These are phyloP conservation scores for Hibiscus tridactylites DNA, from an alignment of 345 rosid species.

Conservation along the genomic window DNA sequence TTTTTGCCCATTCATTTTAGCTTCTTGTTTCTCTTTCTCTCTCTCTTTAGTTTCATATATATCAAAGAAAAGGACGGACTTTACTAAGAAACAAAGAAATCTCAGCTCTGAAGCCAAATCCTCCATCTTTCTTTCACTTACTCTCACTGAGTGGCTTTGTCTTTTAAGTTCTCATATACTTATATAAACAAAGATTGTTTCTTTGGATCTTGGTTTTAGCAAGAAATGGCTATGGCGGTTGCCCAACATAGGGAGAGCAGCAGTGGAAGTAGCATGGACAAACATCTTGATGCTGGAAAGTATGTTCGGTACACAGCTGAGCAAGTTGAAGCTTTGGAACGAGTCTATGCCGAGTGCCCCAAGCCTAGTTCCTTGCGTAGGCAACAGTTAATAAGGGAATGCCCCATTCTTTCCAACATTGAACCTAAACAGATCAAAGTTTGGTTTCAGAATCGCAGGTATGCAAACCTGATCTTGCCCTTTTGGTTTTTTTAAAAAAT, in stretches of 20 bases:
- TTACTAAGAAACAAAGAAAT: conserved; percentile 25
- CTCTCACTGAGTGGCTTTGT: background rate
- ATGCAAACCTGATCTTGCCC: background rate
- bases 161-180: background rate
- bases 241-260: conserved; percentile 66
- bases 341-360: conserved; percentile 95
- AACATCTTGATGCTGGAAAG: conserved; percentile 75
- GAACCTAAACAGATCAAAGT: conserved; percentile 99
- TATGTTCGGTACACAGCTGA: conserved; percentile 95
- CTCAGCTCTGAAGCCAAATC: conserved; percentile 16
- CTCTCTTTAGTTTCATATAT: conserved; percentile 1
- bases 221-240: conserved; percentile 61
- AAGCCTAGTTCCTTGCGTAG: conserved; percentile 94
- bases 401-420: conserved; percentile 87
- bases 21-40: background rate
- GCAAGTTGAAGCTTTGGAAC: conserved; percentile 99
- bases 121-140: background rate
- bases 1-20: background rate
- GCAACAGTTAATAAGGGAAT: conserved; percentile 93
- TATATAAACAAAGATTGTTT: conserved; percentile 4
- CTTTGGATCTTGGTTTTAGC: conserved; percentile 18
- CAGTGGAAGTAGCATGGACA: conserved; percentile 76
- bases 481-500: background rate
- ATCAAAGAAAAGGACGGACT: conserved; percentile 34
- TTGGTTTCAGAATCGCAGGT: conserved; percentile 99